Evolutionary conservation across 139 green algal species (phyloP).

Genomic region (Choricystis sp.): DNA sequence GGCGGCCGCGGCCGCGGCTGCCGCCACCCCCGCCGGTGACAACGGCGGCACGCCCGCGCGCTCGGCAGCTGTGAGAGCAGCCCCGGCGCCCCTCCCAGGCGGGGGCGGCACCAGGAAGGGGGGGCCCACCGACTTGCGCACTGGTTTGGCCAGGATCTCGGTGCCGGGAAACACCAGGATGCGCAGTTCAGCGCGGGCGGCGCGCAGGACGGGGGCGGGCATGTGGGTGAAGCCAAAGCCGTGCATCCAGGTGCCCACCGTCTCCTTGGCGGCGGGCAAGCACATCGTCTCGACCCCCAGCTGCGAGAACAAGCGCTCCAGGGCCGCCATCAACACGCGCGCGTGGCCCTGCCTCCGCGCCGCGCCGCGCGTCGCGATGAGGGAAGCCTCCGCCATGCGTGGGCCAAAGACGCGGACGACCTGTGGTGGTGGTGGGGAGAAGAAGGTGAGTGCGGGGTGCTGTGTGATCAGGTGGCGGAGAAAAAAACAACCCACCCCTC

Average conservation of each 20-base stretch:
- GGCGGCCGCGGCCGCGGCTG: too few species aligned
- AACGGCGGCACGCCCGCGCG: too few species aligned
- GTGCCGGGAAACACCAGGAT: conserved; percentile 66
- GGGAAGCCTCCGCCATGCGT: conserved; percentile 67
- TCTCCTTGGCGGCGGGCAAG: conserved; percentile 32
- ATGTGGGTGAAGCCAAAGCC: conserved; percentile 40
- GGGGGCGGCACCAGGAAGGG: not conserved
- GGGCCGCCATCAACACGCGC: conserved; percentile 35
- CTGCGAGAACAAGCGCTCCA: conserved; percentile 27
- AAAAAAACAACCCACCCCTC: not conserved
- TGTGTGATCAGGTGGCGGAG: too few species aligned
- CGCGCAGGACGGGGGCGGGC: conserved; percentile 21
- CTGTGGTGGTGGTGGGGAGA: conserved; percentile 4
- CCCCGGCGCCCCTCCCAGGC: too few species aligned
- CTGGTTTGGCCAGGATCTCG: conserved; percentile 27
- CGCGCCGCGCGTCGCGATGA: conserved; percentile 62
- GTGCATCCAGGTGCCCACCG: conserved; percentile 29
- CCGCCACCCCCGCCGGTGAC: too few species aligned
- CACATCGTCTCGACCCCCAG: conserved; percentile 30
- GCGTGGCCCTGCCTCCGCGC: conserved; percentile 58
- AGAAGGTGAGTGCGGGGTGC: too few species aligned
- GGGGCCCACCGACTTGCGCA: not conserved
- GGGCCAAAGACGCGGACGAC: conserved; percentile 63
- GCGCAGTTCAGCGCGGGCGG: conserved; percentile 41
- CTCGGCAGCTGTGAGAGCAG: too few species aligned